Percentiles rank a stretch among this genome's conserved stretches.
phyloP scores from a whole-genome alignment of 805 yeast species.

The Groenewaldozyma salmanticensis region DNA sequence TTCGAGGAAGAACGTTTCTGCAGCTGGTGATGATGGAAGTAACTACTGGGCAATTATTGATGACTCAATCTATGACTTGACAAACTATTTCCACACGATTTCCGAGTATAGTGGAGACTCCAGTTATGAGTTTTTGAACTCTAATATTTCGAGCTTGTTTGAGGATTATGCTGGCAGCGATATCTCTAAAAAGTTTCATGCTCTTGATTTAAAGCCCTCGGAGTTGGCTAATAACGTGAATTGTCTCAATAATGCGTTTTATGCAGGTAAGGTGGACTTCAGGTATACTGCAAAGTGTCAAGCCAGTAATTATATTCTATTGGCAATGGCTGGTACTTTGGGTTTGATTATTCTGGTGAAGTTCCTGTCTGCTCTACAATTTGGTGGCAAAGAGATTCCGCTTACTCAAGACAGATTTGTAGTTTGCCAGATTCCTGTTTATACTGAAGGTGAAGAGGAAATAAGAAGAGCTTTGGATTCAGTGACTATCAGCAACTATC shows the following conservation, averaged over 20 bases:
- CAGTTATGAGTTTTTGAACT: conserved; percentile 22
- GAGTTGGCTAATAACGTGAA: conserved; percentile 19
- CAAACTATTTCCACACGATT: conserved; percentile 23
- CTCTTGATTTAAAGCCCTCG: conserved; percentile 16
- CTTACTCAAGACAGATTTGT: conserved; percentile 31
- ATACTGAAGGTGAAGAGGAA: conserved; percentile 73
- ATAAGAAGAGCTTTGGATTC: conserved; percentile 71
- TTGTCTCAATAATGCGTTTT: conserved; percentile 28
- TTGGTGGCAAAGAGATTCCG: conserved; percentile 24
- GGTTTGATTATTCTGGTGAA: conserved; percentile 25
- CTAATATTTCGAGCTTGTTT: conserved; percentile 20
- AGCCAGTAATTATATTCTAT: conserved; percentile 30
- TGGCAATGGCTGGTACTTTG: conserved; percentile 27
- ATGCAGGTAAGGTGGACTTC: conserved; percentile 29
- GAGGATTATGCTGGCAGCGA: conserved; percentile 27
- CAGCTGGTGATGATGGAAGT: conserved; percentile 15
- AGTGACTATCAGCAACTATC: conserved; percentile 68
- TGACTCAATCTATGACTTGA: conserved; percentile 27
- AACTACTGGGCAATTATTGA: conserved; percentile 22
- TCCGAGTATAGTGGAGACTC: conserved; percentile 20
- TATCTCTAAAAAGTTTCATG: conserved; percentile 18
- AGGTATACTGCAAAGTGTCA: conserved; percentile 26
- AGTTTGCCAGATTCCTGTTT: conserved; percentile 63
- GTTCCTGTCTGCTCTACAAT: conserved; percentile 31
- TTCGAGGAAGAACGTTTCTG: conserved; percentile 21